Evolutionary conservation across 1,284 basidiomycete species (phyloP).

Genomic region (Ceratobasidium sp.): DNA sequence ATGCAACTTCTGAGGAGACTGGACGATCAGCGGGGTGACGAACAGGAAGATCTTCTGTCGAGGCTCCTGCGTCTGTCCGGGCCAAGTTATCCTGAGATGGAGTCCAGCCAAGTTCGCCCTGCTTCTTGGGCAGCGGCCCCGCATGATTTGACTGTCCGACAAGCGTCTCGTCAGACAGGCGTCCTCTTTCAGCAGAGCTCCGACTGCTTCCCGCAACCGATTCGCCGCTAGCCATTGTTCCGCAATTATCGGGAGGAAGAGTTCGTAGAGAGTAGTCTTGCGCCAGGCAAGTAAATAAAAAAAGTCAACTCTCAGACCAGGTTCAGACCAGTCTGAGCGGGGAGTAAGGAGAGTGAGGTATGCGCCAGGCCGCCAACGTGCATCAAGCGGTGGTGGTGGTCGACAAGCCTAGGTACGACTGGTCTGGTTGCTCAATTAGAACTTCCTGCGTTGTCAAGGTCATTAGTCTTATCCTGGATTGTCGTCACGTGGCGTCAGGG

Average conservation of each 20-base stretch:
- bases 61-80: slow-evolving; percentile 49
- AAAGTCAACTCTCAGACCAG: neutral
- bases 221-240: slow-evolving; percentile 17
- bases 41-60: slow-evolving; percentile 54
- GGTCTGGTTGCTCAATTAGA: slow-evolving; percentile 8
- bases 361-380: slow-evolving; percentile 24
- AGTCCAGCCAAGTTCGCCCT: slow-evolving; percentile 73
- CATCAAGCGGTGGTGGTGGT: slow-evolving; percentile 29
- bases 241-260: neutral
- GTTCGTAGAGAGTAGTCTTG: slow-evolving; percentile 54
- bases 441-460: slow-evolving; percentile 15
- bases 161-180: slow-evolving; percentile 31
- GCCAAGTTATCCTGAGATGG: slow-evolving; percentile 53
- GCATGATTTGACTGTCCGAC: slow-evolving; percentile 56
- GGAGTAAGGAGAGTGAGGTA: neutral
- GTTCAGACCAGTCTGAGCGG: slow-evolving; percentile 27
- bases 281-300: slow-evolving; percentile 57
- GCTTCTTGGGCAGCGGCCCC: slow-evolving; percentile 72
- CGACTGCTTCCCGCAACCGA: slow-evolving; percentile 50
- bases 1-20: slow-evolving; percentile 48
- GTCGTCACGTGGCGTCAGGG: slow-evolving; percentile 5
- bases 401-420: neutral
- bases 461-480: neutral
- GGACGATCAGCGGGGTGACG: slow-evolving; percentile 73
- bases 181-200: neutral